These are phyloP conservation scores for Cymodocea nodosa DNA, from an alignment of 116 monocot species.

Conservation along the genomic window DNA sequence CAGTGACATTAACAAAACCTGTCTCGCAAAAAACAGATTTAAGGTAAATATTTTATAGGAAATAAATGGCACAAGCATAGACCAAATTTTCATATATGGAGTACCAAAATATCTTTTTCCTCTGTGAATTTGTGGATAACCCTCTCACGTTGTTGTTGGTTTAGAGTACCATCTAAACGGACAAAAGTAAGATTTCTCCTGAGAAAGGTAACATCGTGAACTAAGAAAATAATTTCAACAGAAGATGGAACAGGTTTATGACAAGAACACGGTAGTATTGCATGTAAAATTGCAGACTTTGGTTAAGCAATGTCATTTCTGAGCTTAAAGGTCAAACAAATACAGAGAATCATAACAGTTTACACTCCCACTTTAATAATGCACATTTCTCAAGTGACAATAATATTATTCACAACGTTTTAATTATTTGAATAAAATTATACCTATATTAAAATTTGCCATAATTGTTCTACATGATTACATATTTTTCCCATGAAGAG, in stretches of 20 bases:
- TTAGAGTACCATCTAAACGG: conserved; percentile 90
- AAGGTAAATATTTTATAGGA: neutral
- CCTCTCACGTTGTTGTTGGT: conserved; percentile 74
- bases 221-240: neutral
- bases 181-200: conserved; percentile 55
- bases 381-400: no score
- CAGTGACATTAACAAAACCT: conserved; percentile 88
- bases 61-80: neutral
- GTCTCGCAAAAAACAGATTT: neutral
- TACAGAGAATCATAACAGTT: no score
- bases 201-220: conserved; percentile 7
- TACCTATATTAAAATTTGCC: no score
- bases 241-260: neutral
- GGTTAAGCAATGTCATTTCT: no score
- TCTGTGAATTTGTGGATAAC: conserved; percentile 68
- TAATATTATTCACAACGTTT: no score
- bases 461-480: no score
- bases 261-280: no score
- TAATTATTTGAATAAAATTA: no score
- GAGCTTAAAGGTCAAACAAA: no score
- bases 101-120: conserved; percentile 53
- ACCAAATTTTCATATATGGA: neutral
- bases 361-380: no score
- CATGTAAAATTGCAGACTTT: no score
- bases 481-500: no score